Evolutionary conservation across 352 stramenopile genomes (phyloP), one percentile per base, ranked within the genome.

Genomic region (Globisporangium mamillatum): DNA sequence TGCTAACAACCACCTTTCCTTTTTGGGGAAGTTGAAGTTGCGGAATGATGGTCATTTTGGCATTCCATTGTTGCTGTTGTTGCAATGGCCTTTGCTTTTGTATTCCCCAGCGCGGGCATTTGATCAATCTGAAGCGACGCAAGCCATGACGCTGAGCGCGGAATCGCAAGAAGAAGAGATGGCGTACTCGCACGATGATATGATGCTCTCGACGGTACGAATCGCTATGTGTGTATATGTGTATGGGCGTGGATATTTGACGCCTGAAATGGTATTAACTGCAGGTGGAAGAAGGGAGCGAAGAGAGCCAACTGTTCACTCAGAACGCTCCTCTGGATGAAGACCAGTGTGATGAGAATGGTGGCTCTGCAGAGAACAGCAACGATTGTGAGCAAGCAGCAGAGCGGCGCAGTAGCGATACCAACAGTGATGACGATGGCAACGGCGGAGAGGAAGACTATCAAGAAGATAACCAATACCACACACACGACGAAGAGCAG

Each of bases 241-340:
- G 12, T 24, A 5, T 24, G 29, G 14, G 18, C n/a, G 36, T 34
- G 22, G n/a, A 24, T 7, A 5, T 12, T 36, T 54, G 58, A 63
- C 34, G 38, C 6, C 16, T 36, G 36, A 7, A 22, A 25, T 20
- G 2, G n/a, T 63, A 22, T 8, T 16, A 22, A 1, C 5, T 53
- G 58, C 36, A 63, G 58, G 58, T 63, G 22, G 58, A 63, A 54
- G 58, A 63, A 54, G 58, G 25, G 18, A 63, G 58, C 22, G 58
- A 63, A 16, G 34, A 63, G 58, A 63, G 58, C 18, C 58, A 63
- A 54, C 1, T 38, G 14, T 63, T 63, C 25, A 54, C 58, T 2
- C 58, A 54, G 6, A 22, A 50, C 34, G 9, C 41, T 27, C 24
- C 58, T 14, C 12, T 32, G 22, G 36, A 38, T 1, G 22, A 63